phyloP scores from a whole-genome alignment of 306 rosid genomes.

The Astragalus membranaceus region DNA sequence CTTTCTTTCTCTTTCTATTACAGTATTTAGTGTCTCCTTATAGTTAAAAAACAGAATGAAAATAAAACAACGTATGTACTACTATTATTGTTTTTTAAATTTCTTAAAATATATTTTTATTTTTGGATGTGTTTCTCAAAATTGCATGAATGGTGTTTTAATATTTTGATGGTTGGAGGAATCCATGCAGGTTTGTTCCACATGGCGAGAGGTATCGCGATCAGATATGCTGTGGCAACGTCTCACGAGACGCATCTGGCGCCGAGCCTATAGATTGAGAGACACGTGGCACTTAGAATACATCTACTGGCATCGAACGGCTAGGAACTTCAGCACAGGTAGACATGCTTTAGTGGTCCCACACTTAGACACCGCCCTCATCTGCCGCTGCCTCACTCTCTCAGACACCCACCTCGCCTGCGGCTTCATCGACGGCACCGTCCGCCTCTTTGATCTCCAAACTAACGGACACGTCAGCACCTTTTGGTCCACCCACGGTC shows the following conservation, averaged over 20 bases:
- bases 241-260: conserved; percentile 55
- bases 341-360: conserved; percentile 19
- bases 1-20: background rate
- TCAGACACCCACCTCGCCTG: conserved; percentile 65
- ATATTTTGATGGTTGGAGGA: background rate
- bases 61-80: too few species aligned
- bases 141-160: background rate
- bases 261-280: conserved; percentile 27
- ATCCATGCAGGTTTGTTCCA: conserved; percentile 70
- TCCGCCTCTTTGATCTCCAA: conserved; percentile 56
- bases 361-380: conserved; percentile 27
- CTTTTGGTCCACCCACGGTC: conserved; percentile 27
- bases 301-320: conserved; percentile 61
- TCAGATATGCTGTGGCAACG: conserved; percentile 59
- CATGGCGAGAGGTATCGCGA: conserved; percentile 74
- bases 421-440: conserved; percentile 75
- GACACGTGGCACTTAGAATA: conserved; percentile 69
- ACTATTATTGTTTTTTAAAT: too few species aligned
- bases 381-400: conserved; percentile 70
- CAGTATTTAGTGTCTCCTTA: background rate
- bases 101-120: too few species aligned
- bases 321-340: conserved; percentile 37
- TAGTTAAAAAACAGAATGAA: background rate
- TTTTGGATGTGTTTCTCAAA: too few species aligned
- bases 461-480: conserved; percentile 46